Evolutionary conservation across 1,284 basidiomycete genomes (phyloP).

Genomic region (Ganoderma meredithae): DNA sequence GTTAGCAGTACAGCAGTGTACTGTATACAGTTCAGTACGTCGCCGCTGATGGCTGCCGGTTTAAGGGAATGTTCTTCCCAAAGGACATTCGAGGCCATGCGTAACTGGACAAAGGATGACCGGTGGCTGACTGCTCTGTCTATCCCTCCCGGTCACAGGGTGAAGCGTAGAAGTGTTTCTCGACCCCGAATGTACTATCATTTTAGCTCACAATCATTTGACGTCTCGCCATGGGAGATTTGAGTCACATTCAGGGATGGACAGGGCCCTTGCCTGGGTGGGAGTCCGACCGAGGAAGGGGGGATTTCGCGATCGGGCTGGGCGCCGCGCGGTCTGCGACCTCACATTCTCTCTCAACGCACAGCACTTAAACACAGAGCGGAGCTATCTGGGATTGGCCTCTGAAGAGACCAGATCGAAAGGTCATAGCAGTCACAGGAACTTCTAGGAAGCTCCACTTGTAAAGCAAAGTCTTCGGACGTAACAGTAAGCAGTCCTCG

Average conservation of each 20-base stretch:
- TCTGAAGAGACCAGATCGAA: background rate
- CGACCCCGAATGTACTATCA: background rate
- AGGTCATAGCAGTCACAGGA: background rate
- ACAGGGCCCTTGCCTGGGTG: background rate
- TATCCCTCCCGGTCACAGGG: background rate
- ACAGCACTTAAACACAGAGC: background rate
- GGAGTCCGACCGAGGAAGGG: background rate
- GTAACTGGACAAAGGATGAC: background rate
- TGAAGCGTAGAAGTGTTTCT: background rate
- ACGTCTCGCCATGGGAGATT: background rate
- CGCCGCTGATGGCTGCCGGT: conserved; percentile 18
- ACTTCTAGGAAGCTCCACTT: background rate
- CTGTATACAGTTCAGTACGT: conserved; percentile 24
- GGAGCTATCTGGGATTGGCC: background rate
- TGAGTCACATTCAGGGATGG: background rate
- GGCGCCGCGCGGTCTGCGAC: background rate
- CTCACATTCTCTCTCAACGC: background rate
- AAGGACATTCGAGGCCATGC: conserved; percentile 19
- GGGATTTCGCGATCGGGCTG: background rate
- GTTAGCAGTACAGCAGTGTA: conserved; percentile 14
- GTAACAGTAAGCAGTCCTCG: background rate
- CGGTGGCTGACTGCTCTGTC: background rate
- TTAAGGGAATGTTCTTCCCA: conserved; percentile 15
- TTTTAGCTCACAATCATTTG: background rate
- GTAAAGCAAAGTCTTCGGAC: background rate